These are phyloP conservation scores for Meyerozyma athensensis DNA, from an alignment of 1,139 yeast genomes.

Conservation along the genomic window DNA sequence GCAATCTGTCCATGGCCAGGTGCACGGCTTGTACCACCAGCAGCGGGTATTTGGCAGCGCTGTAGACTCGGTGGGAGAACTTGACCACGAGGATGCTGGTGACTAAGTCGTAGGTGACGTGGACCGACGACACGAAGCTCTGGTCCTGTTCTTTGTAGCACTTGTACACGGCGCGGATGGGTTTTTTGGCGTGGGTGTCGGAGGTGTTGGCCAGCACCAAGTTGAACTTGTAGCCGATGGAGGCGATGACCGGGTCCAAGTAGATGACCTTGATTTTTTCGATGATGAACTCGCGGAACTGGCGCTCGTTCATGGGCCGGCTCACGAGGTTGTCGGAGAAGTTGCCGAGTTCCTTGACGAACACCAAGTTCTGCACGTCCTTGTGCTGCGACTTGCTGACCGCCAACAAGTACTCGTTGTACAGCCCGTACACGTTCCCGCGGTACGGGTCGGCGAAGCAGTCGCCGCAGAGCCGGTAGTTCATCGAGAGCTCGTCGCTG, in stretches of 20 bases:
- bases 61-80: slow-evolving; percentile 19
- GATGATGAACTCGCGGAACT: slow-evolving; percentile 32
- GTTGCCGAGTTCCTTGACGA: slow-evolving; percentile 33
- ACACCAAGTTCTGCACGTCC: slow-evolving; percentile 28
- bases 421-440: slow-evolving; percentile 34
- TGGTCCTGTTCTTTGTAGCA: slow-evolving; percentile 6
- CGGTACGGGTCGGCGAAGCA: slow-evolving; percentile 33
- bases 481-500: slow-evolving; percentile 20
- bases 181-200: slow-evolving; percentile 11
- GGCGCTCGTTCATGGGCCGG: slow-evolving; percentile 28
- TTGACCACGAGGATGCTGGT: slow-evolving; percentile 18
- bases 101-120: slow-evolving; percentile 3
- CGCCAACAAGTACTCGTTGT: slow-evolving; percentile 29
- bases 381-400: slow-evolving; percentile 20
- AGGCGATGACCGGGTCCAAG: slow-evolving; percentile 38
- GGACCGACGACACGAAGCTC: slow-evolving; percentile 11
- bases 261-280: slow-evolving; percentile 34
- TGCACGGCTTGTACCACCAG: slow-evolving; percentile 7
- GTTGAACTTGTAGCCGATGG: slow-evolving; percentile 27
- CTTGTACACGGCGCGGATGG: slow-evolving; percentile 7
- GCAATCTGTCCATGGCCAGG: slow-evolving; percentile 15
- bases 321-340: slow-evolving; percentile 26
- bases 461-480: slow-evolving; percentile 24
- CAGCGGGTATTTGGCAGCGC: slow-evolving; percentile 14
- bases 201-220: slow-evolving; percentile 30